Conservation (phyloP, 495 filamentous ascomycete species). For the Durotheca rogersii region DNA sequence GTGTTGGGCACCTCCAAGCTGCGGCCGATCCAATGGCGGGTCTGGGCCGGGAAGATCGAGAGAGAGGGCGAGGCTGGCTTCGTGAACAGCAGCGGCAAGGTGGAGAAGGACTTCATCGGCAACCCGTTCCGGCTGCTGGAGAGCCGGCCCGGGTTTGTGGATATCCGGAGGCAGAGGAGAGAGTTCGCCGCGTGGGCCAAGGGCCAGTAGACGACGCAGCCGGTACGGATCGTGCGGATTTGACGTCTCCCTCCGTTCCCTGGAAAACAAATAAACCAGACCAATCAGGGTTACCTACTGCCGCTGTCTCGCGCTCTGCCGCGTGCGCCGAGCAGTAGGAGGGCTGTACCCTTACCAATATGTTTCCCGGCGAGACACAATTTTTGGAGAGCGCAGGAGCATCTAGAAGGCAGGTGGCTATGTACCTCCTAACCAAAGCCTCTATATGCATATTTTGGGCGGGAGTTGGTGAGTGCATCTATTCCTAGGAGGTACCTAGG, state of each 20-base stretch:
- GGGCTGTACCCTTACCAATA: not conserved
- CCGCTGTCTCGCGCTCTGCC: not conserved
- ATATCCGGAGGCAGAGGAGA: constrained; percentile 66
- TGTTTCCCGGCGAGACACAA: not conserved
- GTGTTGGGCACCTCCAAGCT: constrained; percentile 68
- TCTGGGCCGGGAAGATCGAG: constrained; percentile 83
- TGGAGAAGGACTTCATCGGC: constrained; percentile 52
- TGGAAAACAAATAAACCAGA: too few relatives aligned
- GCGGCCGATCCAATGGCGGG: constrained; percentile 76
- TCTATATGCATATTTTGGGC: not conserved
- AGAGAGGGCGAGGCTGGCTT: constrained; percentile 70
- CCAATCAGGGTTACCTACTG: too few relatives aligned
- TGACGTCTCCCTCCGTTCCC: constrained; percentile 1
- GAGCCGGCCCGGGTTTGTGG: constrained; percentile 49
- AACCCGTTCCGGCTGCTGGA: constrained; percentile 52
- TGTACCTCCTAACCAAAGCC: not conserved
- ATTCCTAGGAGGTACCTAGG: too few relatives aligned
- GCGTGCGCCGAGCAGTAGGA: not conserved
- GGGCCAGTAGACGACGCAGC: constrained; percentile 16
- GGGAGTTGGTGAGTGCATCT: too few relatives aligned
- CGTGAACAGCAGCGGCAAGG: constrained; percentile 64
- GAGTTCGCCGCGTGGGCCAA: constrained; percentile 77
- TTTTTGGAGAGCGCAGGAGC: not conserved
- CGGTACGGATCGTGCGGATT: constrained; percentile 4
- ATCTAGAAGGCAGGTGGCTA: not conserved